Conservation (phyloP, 2,329 filamentous ascomycete genomes). For the Epichloe sp. region DNA sequence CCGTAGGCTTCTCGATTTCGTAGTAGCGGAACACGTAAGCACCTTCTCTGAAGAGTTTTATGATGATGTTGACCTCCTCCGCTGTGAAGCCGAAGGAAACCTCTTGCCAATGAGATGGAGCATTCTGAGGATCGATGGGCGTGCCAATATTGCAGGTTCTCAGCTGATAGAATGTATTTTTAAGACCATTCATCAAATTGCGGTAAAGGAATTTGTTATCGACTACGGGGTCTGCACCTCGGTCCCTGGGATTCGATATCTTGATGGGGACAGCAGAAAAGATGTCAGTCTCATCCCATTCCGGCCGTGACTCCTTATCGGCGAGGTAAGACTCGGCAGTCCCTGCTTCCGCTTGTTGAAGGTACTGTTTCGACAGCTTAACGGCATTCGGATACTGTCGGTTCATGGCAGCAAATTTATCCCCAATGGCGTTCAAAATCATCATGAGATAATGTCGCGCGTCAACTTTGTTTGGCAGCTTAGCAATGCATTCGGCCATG, state of each 20-base stretch:
- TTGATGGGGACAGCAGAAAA: conserved; percentile 95
- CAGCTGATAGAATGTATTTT: conserved; percentile 92
- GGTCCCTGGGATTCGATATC: conserved; percentile 78
- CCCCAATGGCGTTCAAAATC: conserved; percentile 94
- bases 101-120: conserved; percentile 84
- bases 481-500: conserved; percentile 96
- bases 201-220: conserved; percentile 99
- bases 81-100: conserved; percentile 94
- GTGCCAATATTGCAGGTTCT: conserved; percentile 72
- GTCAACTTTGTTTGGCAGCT: conserved; percentile 83
- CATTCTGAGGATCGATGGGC: conserved; percentile 61
- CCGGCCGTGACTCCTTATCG: conserved; percentile 65
- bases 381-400: conserved; percentile 88
- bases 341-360: conserved; percentile 50
- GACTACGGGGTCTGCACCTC: conserved; percentile 76
- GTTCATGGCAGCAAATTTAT: conserved; percentile 98
- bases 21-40: conserved; percentile 96
- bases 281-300: conserved; percentile 98
- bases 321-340: conserved; percentile 69
- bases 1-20: conserved; percentile 66
- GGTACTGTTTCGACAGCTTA: conserved; percentile 72
- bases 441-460: conserved; percentile 92
- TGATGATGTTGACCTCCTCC: conserved; percentile 91
- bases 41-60: conserved; percentile 94
- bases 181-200: conserved; percentile 88